Evolutionary conservation across 1,284 basidiomycete genomes (phyloP), one percentile per base, ranked within the genome.

Genomic region (Phellopilus nigrolimitatus): DNA sequence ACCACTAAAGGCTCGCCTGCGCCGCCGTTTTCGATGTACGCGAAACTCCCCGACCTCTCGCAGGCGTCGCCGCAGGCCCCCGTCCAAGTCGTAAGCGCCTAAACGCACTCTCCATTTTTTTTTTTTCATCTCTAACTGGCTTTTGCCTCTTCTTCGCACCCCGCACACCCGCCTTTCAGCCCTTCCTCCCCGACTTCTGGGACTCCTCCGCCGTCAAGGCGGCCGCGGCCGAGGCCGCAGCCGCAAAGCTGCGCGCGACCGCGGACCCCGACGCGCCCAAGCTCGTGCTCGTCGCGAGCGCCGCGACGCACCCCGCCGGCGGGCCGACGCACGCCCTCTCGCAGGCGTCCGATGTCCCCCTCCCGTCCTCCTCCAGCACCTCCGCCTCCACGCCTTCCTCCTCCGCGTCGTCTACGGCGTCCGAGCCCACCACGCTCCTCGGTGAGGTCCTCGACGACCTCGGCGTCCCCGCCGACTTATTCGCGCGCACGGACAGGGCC

Each of bases 111-210:
- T 52, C 49, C 40, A 36, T 34, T 51, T 33, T 36, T 13, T 49
- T 47, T 24, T 31, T 40, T 25, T 25, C 38, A 24, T 41, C 13
- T 31, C 19, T 43, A 24, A 41, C 17, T 41, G n/a, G n/a, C 12
- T 36, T 24, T 51, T 44, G 15, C 15, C n/a, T 42, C 42, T n/a
- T 22, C 25, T 31, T 38, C 34, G 45, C 22, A n/a, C 54, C 34
- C 41, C 36, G 38, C 42, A 33, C 48, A 22, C 28, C 38, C 38
- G 25, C 12, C 43, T 43, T 24, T 47, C 58, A 90, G 87, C 87
- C 87, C 4, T 86, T 78, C 62, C 68, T 82, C 13, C 85, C 85
- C 34, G 85, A 88, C 67, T 78, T 81, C 58, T 87, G 83, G 83
- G 72, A 80, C 50, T 87, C 86, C 0, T 71, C 74, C 4, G 62